Conservation (phyloP, 495 filamentous ascomycete species). For the Penicillium paradoxum region DNA sequence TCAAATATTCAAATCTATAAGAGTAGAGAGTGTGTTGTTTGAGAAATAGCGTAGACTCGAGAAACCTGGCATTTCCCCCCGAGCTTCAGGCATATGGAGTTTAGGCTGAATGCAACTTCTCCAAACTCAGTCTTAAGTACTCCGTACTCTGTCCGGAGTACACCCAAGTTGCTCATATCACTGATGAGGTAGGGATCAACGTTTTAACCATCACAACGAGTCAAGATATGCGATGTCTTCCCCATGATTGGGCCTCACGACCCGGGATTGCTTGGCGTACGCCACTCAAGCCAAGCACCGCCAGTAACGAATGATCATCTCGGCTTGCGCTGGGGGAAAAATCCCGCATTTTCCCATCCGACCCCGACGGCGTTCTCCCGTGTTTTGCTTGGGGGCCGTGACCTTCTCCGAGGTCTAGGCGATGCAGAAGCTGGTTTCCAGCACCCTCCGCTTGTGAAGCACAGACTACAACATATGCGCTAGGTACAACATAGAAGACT, state of each 20-base stretch:
- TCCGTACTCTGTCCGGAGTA: too few species aligned
- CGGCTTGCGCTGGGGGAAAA: conserved; percentile 12
- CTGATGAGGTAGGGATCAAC: too few species aligned
- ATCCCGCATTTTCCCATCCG: conserved; percentile 9
- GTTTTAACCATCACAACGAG: neutral
- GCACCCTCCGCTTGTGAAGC: neutral
- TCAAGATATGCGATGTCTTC: neutral
- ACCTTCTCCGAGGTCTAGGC: neutral
- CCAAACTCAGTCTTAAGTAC: too few species aligned
- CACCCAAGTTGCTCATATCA: too few species aligned
- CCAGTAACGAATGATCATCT: conserved; percentile 18
- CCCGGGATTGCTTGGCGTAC: neutral
- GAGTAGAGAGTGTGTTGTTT: neutral
- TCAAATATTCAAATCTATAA: neutral
- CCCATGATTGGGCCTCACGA: neutral
- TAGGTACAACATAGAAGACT: too few species aligned
- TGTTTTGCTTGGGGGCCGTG: neutral
- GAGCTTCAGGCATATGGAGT: too few species aligned
- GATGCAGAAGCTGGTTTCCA: neutral
- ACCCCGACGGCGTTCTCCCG: neutral
- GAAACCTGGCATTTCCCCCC: too few species aligned
- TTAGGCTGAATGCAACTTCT: too few species aligned
- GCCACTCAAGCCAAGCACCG: neutral
- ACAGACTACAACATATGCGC: too few species aligned
- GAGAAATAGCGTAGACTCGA: too few species aligned